Percentiles rank a stretch among this genome's conserved stretches.
phyloP scores from a whole-genome alignment of 176 grass and related monocot genomes.

The Rhynchospora pubera region DNA sequence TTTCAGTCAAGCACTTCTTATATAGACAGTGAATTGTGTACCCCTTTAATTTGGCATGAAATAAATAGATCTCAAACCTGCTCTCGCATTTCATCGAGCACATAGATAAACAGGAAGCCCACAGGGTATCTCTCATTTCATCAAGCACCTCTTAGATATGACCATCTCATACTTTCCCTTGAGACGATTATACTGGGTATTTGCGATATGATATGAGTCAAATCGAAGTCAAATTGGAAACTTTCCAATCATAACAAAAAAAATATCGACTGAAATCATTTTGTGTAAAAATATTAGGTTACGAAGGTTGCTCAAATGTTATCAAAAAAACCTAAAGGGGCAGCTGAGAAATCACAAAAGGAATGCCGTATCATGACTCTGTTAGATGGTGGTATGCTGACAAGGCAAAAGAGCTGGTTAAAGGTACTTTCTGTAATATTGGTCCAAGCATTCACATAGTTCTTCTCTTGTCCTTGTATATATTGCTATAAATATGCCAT shows the following conservation, averaged over 20 bases:
- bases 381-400: too few species aligned
- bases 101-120: not conserved
- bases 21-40: too few species aligned
- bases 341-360: slow-evolving; percentile 30
- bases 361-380: too few species aligned
- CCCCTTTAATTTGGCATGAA: too few species aligned
- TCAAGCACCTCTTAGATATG: slow-evolving; percentile 4
- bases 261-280: not conserved
- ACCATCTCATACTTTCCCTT: too few species aligned
- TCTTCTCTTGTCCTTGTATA: too few species aligned
- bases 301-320: slow-evolving; percentile 77
- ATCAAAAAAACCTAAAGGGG: slow-evolving; percentile 28
- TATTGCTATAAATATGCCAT: too few species aligned
- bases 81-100: slow-evolving; percentile 11
- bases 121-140: not conserved
- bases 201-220: not conserved
- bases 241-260: not conserved
- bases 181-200: not conserved
- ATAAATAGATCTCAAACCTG: not conserved
- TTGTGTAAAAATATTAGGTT: slow-evolving; percentile 36
- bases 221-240: not conserved
- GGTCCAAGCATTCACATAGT: too few species aligned
- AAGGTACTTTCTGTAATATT: too few species aligned
- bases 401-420: too few species aligned
- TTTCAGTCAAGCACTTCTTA: too few species aligned